Base-by-base conservation (phyloP, 192 early-diverging fungal species). In the Umbelopsis vinacea region DNA sequence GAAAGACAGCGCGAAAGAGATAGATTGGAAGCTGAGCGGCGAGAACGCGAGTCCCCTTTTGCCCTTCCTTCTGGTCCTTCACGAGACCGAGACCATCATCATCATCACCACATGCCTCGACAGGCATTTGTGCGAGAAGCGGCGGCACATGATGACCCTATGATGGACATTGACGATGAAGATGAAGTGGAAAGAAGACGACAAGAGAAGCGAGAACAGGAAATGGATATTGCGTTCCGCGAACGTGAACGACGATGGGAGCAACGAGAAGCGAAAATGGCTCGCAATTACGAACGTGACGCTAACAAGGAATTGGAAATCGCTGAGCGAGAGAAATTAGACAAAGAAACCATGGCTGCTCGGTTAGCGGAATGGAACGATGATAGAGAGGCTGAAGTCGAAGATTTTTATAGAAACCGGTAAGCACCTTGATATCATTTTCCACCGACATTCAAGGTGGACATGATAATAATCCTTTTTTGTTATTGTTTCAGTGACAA, bases 341-440 rank as follows among this genome's bases (percentile, higher is more conserved):
- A 73, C 24, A 63, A 76, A 46, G 87, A 85, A 66, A 46, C 74
- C n/a, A 80, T 83, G 83, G 75, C 78, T 17, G 67, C 73, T 35
- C 75, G 81, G 24, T 78, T 91, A 38, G 82, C 81, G 8, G 86
- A 89, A 47, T 95, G 82, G 83, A 87, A 95, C 74, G 94, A 95
- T 76, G 92, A 94, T 68, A 70, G 79, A 17, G 91, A 93, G 67
- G 69, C 71, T 37, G 85, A 86, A 0, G 78, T 84, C 17, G 88
- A 95, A 33, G 84, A 90, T 68, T 98, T 89, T 74, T 98, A 92
- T 74, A 75, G 88, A 52, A 92, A 95, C 75, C 78, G 93, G 89
- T 91, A 85, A 73, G 74, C 15, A 43, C 12, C 38, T 10, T 23
- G 52, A 79, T 21, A 0, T 6, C 1, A 17, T 11, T 80, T 22